These are phyloP conservation scores for Botrytis galanthina DNA, from an alignment of 2,329 filamentous ascomycete species.

Conservation along the genomic window DNA sequence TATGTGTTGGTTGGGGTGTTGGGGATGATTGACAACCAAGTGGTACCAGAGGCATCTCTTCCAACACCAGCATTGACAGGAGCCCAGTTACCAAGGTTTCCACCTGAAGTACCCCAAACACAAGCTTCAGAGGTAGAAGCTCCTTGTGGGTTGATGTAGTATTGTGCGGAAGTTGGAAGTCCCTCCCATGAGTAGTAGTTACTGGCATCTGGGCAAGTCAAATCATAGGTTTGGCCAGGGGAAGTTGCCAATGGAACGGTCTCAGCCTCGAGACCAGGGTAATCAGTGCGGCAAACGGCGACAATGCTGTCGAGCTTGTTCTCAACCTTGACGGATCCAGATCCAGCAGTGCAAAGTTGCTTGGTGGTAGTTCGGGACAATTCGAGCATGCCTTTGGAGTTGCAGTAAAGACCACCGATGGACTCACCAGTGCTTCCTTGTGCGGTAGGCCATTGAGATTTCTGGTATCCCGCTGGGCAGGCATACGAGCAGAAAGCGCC, in stretches of 20 bases:
- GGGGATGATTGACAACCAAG: slow-evolving; percentile 80
- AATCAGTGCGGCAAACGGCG: slow-evolving; percentile 90
- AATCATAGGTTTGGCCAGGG: slow-evolving; percentile 56
- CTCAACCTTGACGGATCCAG: slow-evolving; percentile 65
- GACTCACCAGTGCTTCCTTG: slow-evolving; percentile 83
- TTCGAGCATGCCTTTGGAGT: slow-evolving; percentile 67
- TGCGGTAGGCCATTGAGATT: slow-evolving; percentile 79
- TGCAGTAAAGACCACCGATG: slow-evolving; percentile 83
- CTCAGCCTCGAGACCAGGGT: slow-evolving; percentile 89
- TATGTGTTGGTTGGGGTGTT: slow-evolving; percentile 72
- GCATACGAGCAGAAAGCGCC: slow-evolving; percentile 86
- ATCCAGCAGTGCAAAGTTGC: slow-evolving; percentile 72
- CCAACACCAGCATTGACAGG: slow-evolving; percentile 85
- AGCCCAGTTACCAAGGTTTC: slow-evolving; percentile 74
- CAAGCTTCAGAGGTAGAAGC: slow-evolving; percentile 66
- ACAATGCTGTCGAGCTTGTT: slow-evolving; percentile 70
- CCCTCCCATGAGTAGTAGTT: slow-evolving; percentile 77
- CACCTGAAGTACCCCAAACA: slow-evolving; percentile 65
- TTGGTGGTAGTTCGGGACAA: slow-evolving; percentile 67
- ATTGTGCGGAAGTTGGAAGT: slow-evolving; percentile 80
- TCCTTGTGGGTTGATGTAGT: slow-evolving; percentile 90
- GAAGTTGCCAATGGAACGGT: slow-evolving; percentile 69
- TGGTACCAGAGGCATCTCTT: slow-evolving; percentile 59
- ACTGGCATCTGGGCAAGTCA: slow-evolving; percentile 72
- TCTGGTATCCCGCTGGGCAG: slow-evolving; percentile 88